These are phyloP conservation scores for Rhodamnia rubescens DNA, from an alignment of 345 rosid genomes.

Conservation along the genomic window DNA sequence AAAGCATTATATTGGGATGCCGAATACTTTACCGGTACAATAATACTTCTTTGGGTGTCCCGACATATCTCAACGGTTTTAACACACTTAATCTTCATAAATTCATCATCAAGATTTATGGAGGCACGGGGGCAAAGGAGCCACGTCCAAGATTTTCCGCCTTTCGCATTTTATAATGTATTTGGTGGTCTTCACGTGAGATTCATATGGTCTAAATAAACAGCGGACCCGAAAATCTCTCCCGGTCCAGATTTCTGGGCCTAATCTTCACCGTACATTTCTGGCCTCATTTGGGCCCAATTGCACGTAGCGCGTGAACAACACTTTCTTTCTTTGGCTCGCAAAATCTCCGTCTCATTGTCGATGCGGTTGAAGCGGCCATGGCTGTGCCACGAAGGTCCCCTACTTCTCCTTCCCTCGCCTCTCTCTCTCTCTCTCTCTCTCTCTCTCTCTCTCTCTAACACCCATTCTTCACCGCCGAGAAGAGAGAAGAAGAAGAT, in stretches of 20 bases:
- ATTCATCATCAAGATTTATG: background rate
- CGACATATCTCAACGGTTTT: background rate
- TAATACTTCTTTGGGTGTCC: background rate
- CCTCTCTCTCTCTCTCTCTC: no score
- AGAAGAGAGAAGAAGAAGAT: background rate
- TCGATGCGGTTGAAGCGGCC: slow-evolving; percentile 6
- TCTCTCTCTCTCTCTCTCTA: background rate
- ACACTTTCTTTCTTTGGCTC: background rate
- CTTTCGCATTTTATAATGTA: no score
- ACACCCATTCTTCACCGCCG: background rate
- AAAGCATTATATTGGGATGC: background rate
- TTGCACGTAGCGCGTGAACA: background rate
- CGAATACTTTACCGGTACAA: background rate
- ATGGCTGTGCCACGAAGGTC: slow-evolving; percentile 13
- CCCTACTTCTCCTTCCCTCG: no score
- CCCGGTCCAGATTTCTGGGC: background rate
- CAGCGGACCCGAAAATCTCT: background rate
- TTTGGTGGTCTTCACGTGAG: background rate
- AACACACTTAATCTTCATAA: no score
- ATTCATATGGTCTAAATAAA: background rate
- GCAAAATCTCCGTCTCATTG: background rate
- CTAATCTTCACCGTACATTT: background rate
- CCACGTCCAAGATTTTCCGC: no score
- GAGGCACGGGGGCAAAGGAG: background rate
- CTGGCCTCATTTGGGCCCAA: background rate